Evolutionary conservation across 352 stramenopile species (phyloP).

Genomic region (Pythium aquatile): DNA sequence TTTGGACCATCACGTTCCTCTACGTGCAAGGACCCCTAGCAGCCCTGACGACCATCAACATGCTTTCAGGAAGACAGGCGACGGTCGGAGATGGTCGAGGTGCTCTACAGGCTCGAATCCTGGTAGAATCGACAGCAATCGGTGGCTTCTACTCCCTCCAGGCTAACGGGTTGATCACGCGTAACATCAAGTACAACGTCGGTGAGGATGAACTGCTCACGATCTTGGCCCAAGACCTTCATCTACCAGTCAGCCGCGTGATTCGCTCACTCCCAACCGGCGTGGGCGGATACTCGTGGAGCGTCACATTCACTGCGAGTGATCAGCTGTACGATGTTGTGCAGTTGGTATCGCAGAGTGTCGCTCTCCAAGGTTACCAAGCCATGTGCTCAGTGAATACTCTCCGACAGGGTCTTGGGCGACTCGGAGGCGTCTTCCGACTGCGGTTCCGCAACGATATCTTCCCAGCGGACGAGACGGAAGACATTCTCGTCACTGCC

Average conservation of each 20-base stretch:
- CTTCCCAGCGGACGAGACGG: constrained; percentile 73
- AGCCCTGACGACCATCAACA: constrained; percentile 39
- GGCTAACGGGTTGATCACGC: constrained; percentile 45
- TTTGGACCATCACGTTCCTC: constrained; percentile 82
- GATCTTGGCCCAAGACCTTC: constrained; percentile 67
- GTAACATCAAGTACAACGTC: constrained; percentile 68
- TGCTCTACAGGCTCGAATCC: constrained; percentile 36
- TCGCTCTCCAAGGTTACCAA: constrained; percentile 58
- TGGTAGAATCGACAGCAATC: constrained; percentile 63
- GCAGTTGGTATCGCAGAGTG: constrained; percentile 45
- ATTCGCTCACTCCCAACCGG: constrained; percentile 35
- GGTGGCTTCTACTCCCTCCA: constrained; percentile 69
- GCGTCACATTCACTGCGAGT: constrained; percentile 70
- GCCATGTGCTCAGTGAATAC: constrained; percentile 49
- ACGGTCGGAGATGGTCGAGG: constrained; percentile 62
- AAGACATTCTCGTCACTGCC: constrained; percentile 59
- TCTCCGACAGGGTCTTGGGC: constrained; percentile 53
- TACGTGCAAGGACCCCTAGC: constrained; percentile 58
- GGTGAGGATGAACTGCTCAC: constrained; percentile 48
- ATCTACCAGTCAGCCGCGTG: constrained; percentile 52
- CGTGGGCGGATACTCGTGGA: constrained; percentile 68
- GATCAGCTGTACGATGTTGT: constrained; percentile 63
- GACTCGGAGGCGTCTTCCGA: constrained; percentile 66
- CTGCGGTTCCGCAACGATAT: constrained; percentile 68
- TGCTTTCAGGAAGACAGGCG: constrained; percentile 51